A percentile compares a stretch with the other conserved stretches of the same genome.
Conservation (phyloP, 1,284 basidiomycete species). For the Naganishia sp. region DNA sequence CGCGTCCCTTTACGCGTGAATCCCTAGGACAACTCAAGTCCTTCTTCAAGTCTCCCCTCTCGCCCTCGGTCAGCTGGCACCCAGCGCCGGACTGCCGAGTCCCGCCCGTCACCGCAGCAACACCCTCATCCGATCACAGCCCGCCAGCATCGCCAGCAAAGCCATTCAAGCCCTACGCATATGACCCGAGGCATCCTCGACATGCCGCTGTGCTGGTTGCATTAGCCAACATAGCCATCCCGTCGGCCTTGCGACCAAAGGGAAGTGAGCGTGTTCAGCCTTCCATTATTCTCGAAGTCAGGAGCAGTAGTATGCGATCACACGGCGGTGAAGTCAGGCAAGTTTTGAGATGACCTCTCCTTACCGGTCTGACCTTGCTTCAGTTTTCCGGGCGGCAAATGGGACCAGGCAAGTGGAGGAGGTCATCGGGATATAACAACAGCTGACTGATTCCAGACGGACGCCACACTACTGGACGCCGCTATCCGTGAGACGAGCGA, state of each 20-base stretch:
- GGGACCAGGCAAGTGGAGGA: conserved; percentile 60
- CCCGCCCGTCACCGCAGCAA: conserved; percentile 3
- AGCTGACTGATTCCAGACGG: conserved; percentile 56
- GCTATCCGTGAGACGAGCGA: conserved; percentile 73
- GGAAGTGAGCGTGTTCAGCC: conserved; percentile 56
- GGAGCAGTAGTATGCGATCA: conserved; percentile 62
- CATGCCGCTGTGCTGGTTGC: conserved; percentile 70
- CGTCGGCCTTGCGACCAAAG: neutral
- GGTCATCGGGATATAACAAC: neutral
- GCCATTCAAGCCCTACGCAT: conserved; percentile 7
- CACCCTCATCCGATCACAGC: neutral
- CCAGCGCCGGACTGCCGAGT: neutral
- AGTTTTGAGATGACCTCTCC: conserved; percentile 34
- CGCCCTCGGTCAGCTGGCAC: conserved; percentile 21
- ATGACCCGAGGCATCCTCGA: conserved; percentile 18
- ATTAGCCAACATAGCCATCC: conserved; percentile 64
- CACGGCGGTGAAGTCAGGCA: conserved; percentile 82
- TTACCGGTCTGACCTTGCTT: neutral
- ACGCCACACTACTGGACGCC: conserved; percentile 60
- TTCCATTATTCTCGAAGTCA: conserved; percentile 69
- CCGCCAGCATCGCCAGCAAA: neutral
- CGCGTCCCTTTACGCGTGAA: conserved; percentile 4
- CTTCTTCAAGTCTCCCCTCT: neutral
- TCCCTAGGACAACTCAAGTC: conserved; percentile 7
- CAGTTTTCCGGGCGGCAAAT: conserved; percentile 76